phyloP scores from a whole-genome alignment of 192 early-diverging fungal genomes.

The Kickxella alabastrina region DNA sequence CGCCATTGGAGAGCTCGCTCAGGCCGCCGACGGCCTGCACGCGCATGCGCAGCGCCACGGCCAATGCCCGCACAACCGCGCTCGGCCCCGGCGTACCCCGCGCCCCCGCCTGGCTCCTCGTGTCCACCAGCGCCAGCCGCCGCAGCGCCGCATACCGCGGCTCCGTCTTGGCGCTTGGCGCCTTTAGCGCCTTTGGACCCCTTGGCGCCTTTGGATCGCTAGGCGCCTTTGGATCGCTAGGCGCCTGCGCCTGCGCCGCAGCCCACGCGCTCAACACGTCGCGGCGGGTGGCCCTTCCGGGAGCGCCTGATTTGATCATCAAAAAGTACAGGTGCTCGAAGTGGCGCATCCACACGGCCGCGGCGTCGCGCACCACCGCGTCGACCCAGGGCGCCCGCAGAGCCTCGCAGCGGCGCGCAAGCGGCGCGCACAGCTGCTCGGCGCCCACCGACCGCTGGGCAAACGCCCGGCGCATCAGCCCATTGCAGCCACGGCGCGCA shows the following conservation, averaged over 20 bases:
- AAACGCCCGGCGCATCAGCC: no score
- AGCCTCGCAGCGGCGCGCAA: no score
- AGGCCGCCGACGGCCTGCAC: conserved; percentile 39
- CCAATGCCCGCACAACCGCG: conserved; percentile 13
- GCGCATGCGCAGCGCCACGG: conserved; percentile 14
- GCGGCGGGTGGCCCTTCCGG: conserved; percentile 20
- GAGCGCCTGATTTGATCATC: conserved; percentile 3
- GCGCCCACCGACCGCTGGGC: no score
- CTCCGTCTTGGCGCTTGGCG: no score
- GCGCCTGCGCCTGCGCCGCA: not conserved
- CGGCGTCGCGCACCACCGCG: conserved; percentile 14
- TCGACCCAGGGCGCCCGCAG: conserved; percentile 31
- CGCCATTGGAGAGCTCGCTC: not conserved
- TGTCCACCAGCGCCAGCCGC: conserved; percentile 8
- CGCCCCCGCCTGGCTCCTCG: not conserved
- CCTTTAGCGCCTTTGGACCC: no score
- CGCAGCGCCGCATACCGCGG: conserved; percentile 30
- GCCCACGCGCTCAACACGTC: conserved; percentile 37
- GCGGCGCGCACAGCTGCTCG: no score
- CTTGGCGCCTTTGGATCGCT: no score
- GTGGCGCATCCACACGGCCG: conserved; percentile 20
- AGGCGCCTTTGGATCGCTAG: no score
- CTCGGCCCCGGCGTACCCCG: not conserved
- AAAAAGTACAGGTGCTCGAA: conserved; percentile 25
- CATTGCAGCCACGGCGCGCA: no score